Base-by-base conservation (phyloP, 305 asterid species). In the Solanum aculeatissimum region DNA sequence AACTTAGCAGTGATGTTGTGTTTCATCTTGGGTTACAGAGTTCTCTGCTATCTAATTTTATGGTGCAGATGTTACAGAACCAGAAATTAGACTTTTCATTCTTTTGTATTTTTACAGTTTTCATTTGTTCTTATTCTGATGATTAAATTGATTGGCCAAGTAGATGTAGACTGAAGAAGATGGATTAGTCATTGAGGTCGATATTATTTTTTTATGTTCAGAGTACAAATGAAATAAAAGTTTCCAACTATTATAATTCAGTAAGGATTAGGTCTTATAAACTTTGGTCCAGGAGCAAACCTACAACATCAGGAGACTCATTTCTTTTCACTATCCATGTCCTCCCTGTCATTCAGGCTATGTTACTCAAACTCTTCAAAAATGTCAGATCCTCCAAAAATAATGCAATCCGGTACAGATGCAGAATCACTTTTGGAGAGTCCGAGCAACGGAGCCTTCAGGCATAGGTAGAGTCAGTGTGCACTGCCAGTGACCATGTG, bases 1-100 rank as follows among this genome's bases (percentile, higher is more conserved):
- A 93, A 95, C 83, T 84, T 95, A 89, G 90, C 49, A 27, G 91
- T 93, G 19, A 94, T 94, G 97, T 32, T 92, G 69, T 83, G 88
- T 27, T 95, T 94, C 87, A 82, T 91, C 62, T 32, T 93, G 57
- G 94, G 92, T 1, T 95, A 93, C 88, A 95, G 97, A 84, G 80
- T 92, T 16, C 90, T 93, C 62, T 93, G 93, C 79, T 94, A 91
- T 85, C 81, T 88, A 49, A 88, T 95, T 66, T 88, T 94, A 85
- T 93, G 97, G 94, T 90, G 75, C 85, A 91, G 90, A 86, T 90
- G 92, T 84, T 90, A 85, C 88, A 88, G 90, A 83, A 87, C 89
- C 82, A 90, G 88, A 83, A 89, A 85, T 45, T 92, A 86, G 83
- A 66, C 13, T 21, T 82, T 82, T 27, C 75, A 18, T 82, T 63